Evolutionary conservation across 1,284 basidiomycete species (phyloP).

Genomic region (Microbotryum violaceum): DNA sequence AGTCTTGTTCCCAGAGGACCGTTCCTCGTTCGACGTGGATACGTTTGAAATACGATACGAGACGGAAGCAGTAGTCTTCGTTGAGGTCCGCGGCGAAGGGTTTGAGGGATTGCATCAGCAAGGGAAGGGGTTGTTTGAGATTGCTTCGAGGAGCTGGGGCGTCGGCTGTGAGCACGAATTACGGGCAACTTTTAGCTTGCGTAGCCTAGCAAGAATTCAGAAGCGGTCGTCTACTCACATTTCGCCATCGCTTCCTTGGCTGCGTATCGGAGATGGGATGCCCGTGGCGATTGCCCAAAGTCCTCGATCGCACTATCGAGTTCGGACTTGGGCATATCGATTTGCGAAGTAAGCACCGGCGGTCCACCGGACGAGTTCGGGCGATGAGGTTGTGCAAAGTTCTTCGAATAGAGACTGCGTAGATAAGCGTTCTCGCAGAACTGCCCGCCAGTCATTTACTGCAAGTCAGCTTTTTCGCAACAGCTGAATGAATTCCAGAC

Average conservation of each 20-base stretch:
- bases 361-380: background rate
- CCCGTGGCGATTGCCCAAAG: conserved; percentile 37
- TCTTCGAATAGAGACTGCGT: conserved; percentile 40
- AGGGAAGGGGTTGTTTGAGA: conserved; percentile 43
- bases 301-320: conserved; percentile 37
- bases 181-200: conserved; percentile 48
- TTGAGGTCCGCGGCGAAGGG: conserved; percentile 44
- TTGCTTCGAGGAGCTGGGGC: conserved; percentile 18
- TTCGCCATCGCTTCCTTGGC: conserved; percentile 49
- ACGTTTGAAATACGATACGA: conserved; percentile 66
- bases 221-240: background rate
- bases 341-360: conserved; percentile 21
- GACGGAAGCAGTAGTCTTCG: conserved; percentile 35
- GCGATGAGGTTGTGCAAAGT: conserved; percentile 17
- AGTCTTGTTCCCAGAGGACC: conserved; percentile 67
- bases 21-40: conserved; percentile 53
- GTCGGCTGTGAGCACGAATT: conserved; percentile 17
- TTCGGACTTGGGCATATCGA: conserved; percentile 36
- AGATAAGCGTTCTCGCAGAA: conserved; percentile 42
- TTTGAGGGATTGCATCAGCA: conserved; percentile 47
- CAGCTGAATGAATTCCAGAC: background rate
- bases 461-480: background rate
- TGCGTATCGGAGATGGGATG: conserved; percentile 56
- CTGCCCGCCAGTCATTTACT: conserved; percentile 50
- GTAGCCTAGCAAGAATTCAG: background rate